These are phyloP conservation scores for Jackrogersella multiformis DNA, from an alignment of 495 filamentous ascomycete species.

Conservation along the genomic window DNA sequence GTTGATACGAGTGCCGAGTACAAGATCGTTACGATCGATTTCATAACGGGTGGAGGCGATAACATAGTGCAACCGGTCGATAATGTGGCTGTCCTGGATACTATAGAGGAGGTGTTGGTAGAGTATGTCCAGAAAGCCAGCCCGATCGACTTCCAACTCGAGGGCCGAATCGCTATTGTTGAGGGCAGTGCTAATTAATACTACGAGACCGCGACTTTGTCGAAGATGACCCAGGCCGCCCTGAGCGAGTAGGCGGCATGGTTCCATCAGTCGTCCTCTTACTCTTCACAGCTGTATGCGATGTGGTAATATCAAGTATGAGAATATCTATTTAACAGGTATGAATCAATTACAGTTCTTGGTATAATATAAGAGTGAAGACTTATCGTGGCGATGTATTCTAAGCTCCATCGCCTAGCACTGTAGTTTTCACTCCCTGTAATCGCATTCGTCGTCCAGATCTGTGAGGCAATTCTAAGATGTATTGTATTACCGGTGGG, in stretches of 20 bases:
- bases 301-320: conserved; percentile 8
- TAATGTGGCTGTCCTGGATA: conserved; percentile 56
- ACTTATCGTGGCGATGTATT: too few relatives aligned
- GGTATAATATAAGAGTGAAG: too few relatives aligned
- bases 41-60: conserved; percentile 64
- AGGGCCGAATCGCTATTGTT: conserved; percentile 57
- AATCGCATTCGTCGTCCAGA: too few relatives aligned
- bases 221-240: background rate
- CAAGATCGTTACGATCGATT: conserved; percentile 63
- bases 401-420: too few relatives aligned
- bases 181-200: conserved; percentile 24
- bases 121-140: conserved; percentile 54
- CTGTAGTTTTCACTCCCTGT: too few relatives aligned
- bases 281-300: conserved; percentile 3
- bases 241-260: background rate
- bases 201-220: background rate
- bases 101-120: conserved; percentile 61
- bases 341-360: too few relatives aligned
- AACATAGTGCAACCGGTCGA: conserved; percentile 56
- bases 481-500: too few relatives aligned
- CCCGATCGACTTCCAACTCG: conserved; percentile 59
- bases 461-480: too few relatives aligned
- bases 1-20: conserved; percentile 54
- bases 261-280: background rate
- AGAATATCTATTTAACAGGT: background rate